Percentiles rank a stretch among this genome's conserved stretches.
Evolutionary conservation across 345 rosid species (phyloP).

Genomic region (Carallia pectinifolia): DNA sequence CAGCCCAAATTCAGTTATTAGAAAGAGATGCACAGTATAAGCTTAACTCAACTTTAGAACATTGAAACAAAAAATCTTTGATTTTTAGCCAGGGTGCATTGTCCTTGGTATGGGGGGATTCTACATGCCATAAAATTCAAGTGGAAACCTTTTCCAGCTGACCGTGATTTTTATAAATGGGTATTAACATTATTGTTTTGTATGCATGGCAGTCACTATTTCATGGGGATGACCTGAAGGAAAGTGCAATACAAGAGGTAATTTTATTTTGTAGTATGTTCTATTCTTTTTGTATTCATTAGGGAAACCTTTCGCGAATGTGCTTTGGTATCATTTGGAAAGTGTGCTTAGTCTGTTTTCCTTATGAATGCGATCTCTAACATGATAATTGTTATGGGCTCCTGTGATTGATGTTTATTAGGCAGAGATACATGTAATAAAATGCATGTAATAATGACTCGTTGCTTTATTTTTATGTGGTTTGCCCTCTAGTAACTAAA

Average conservation of each 20-base stretch:
- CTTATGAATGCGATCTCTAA: background rate
- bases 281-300: too few species aligned
- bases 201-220: conserved; percentile 60
- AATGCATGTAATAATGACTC: too few species aligned
- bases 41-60: too few species aligned
- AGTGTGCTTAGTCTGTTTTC: background rate
- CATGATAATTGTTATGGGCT: background rate
- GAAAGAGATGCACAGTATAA: too few species aligned
- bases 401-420: background rate
- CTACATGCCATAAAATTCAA: background rate
- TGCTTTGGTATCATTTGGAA: background rate
- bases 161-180: conserved; percentile 7
- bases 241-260: conserved; percentile 87
- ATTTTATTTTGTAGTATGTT: background rate
- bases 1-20: too few species aligned
- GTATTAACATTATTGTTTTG: conserved; percentile 22
- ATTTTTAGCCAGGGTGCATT: too few species aligned
- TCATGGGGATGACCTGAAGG: conserved; percentile 76
- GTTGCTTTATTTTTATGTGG: too few species aligned
- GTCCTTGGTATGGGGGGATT: background rate
- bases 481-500: background rate
- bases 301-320: too few species aligned
- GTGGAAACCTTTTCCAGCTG: background rate
- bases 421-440: background rate
- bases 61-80: too few species aligned